phyloP scores from a whole-genome alignment of 768 basidiomycete genomes.

The Cubamyces lactineus region DNA sequence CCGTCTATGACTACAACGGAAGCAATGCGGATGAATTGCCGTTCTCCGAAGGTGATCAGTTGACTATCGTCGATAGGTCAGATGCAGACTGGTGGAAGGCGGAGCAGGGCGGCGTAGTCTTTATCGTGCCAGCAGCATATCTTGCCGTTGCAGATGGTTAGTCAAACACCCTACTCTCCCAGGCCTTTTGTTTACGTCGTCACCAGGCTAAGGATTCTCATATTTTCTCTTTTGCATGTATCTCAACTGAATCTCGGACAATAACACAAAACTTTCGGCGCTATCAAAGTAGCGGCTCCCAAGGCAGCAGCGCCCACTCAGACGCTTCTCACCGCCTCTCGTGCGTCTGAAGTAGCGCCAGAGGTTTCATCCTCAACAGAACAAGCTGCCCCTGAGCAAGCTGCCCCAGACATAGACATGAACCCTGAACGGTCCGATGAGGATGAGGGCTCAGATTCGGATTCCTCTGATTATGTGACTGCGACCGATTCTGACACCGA shows the following conservation, averaged over 20 bases:
- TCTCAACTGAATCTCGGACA: conserved; percentile 28
- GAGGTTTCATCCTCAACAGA: neutral
- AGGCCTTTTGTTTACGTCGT: conserved; percentile 62
- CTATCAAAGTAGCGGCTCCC: conserved; percentile 2
- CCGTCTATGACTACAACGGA: conserved; percentile 78
- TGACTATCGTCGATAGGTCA: conserved; percentile 78
- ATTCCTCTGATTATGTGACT: conserved; percentile 46
- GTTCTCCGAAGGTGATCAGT: conserved; percentile 77
- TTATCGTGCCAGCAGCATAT: conserved; percentile 92
- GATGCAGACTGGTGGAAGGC: conserved; percentile 98
- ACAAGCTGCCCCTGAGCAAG: neutral
- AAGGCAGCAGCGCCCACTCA: neutral
- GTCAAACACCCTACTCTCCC: conserved; percentile 58
- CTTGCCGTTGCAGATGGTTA: conserved; percentile 89
- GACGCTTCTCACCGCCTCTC: neutral
- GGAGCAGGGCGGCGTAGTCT: conserved; percentile 82
- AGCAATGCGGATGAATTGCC: conserved; percentile 80
- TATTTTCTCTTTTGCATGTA: conserved; percentile 50
- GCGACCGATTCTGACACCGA: conserved; percentile 47
- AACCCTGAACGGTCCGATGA: neutral
- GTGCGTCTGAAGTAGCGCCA: neutral
- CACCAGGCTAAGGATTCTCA: conserved; percentile 82
- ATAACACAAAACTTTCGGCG: conserved; percentile 21
- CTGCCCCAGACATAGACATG: neutral
- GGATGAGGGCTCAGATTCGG: conserved; percentile 31